These are phyloP conservation scores for Schwanniomyces polymorphus DNA, from an alignment of 805 yeast species.

Conservation along the genomic window DNA sequence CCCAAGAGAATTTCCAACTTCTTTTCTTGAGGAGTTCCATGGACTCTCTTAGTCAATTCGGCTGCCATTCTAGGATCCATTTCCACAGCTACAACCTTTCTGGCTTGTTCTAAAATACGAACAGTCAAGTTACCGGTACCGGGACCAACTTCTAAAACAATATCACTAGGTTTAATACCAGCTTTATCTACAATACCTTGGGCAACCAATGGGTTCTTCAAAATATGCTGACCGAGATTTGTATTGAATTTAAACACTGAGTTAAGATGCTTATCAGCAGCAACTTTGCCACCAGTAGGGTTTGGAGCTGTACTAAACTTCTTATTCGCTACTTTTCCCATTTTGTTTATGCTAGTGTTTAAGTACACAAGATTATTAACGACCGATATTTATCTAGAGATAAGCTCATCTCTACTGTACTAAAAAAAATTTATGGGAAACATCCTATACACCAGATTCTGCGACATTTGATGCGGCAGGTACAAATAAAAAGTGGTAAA, in stretches of 20 bases:
- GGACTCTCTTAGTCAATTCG: conserved; percentile 94
- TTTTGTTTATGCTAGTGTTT: conserved; percentile 14
- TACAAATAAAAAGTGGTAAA: neutral
- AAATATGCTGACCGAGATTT: conserved; percentile 93
- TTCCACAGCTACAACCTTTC: conserved; percentile 93
- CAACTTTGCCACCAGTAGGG: conserved; percentile 56
- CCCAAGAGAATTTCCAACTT: conserved; percentile 90
- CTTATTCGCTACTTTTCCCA: conserved; percentile 68
- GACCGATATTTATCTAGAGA: neutral
- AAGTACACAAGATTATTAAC: neutral
- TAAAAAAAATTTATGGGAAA: neutral
- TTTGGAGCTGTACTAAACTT: conserved; percentile 50
- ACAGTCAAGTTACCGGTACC: conserved; percentile 99
- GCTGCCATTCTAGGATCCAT: conserved; percentile 99
- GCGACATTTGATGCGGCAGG: neutral
- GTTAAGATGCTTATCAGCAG: conserved; percentile 68
- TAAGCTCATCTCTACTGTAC: neutral
- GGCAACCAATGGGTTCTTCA: conserved; percentile 94
- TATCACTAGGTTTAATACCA: conserved; percentile 85
- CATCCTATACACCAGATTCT: neutral
- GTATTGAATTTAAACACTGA: conserved; percentile 96
- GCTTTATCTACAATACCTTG: conserved; percentile 99
- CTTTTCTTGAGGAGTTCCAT: conserved; percentile 92
- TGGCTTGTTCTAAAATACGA: conserved; percentile 85
- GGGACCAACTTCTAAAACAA: conserved; percentile 95